Percentiles rank a stretch among this genome's conserved stretches.
phyloP scores from a whole-genome alignment of 2,329 filamentous ascomycete species.

The Pseudogymnoascus sp. region DNA sequence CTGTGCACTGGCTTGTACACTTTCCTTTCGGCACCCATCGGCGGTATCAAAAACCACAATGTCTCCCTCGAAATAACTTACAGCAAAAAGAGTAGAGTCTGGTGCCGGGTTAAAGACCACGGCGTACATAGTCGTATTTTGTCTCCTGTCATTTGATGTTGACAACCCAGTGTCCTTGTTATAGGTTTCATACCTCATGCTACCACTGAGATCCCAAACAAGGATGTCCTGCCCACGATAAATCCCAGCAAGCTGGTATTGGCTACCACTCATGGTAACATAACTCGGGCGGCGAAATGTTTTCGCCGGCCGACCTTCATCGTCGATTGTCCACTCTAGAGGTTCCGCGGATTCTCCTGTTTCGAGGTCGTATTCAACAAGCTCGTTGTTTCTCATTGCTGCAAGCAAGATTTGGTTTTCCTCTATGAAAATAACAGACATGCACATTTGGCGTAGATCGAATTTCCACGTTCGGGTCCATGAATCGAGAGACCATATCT shows the following conservation, averaged over 20 bases:
- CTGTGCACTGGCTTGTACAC: not conserved
- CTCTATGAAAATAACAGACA: not conserved
- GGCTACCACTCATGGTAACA: not conserved
- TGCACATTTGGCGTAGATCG: not conserved
- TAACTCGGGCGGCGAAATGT: not conserved
- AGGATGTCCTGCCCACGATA: not conserved
- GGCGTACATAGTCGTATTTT: not conserved
- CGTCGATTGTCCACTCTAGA: not conserved
- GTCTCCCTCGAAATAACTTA: not conserved
- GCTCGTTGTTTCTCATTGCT: not conserved
- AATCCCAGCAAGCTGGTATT: not conserved
- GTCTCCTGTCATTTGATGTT: not conserved
- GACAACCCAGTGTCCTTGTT: not conserved
- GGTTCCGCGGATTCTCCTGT: not conserved
- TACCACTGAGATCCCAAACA: not conserved
- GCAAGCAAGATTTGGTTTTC: not conserved
- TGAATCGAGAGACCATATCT: not conserved
- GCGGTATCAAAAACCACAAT: not conserved
- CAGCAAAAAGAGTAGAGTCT: not conserved
- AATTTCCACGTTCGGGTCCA: not conserved
- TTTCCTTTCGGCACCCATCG: not conserved
- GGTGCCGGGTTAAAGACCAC: not conserved
- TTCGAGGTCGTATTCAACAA: not conserved
- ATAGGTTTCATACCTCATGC: not conserved
- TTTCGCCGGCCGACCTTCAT: not conserved